Evolutionary conservation across 352 stramenopile genomes (phyloP), one percentile per base, ranked within the genome.

Genomic region (Phytophthora syringae): DNA sequence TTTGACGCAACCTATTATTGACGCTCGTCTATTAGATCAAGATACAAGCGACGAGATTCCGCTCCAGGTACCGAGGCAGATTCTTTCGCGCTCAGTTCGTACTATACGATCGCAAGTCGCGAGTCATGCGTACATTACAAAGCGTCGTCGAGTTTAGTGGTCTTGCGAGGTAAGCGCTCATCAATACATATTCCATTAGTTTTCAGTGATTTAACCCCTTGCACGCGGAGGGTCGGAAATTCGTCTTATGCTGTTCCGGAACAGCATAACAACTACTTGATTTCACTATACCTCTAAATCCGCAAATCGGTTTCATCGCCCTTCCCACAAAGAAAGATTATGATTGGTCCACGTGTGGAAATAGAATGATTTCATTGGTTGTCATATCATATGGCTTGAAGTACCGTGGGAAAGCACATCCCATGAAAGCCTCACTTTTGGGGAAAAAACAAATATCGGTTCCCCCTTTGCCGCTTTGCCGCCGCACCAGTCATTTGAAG

Each of bases 361-460:
- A 10, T n/a, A 20, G 2, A 27, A 25, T 3, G 34, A 47, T 56
- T 3, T 15, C 21, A 39, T 52, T 56, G 5, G 21, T 16, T 56
- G 7, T 9, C 21, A 45, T 36, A 56, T 24, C 50, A 47, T 34
- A 34, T 47, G 50, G 20, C 0, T 25, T 47, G 32, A 39, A 36
- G 20, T 45, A 56, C 21, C 18, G 30, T 21, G 12, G 20, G 12
- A 21, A 9, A 32, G 5, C 27, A 32, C 27, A 32, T 32, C 27
- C 27, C 9, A 32, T 32, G 27, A 9, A 32, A 32, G 27, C 27
- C 32, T 39, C 45, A 52, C 24, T 22, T 40, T 52, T 52, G n/a
- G 20, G 3, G 39, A 39, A 52, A 52, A 39, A 22, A 52, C 32
- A 52, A 52, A 47, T 20, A 18, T 57, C 22, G 32, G 21, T 45